phyloP scores from a whole-genome alignment of 306 rosid genomes.

The Canavalia gladiata region DNA sequence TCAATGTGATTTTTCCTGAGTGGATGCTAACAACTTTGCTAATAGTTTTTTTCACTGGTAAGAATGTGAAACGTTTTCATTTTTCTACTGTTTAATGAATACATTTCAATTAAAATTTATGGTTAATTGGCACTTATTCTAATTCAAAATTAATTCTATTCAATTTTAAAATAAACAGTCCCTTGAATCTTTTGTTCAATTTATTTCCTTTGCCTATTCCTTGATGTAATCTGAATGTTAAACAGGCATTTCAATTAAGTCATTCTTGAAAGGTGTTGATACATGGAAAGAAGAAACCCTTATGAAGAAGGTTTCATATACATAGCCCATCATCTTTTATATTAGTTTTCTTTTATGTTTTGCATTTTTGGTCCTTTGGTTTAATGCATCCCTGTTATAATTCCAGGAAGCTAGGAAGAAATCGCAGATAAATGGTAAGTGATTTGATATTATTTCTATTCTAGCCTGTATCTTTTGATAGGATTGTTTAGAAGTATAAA shows the following conservation, averaged over 20 bases:
- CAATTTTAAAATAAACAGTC: too few species aligned
- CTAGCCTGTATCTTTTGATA: background rate
- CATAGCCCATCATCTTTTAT: background rate
- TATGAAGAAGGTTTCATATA: conserved; percentile 60
- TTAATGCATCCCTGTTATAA: conserved; percentile 31
- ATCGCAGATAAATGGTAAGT: conserved; percentile 43
- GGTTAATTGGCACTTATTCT: too few species aligned
- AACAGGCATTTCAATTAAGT: conserved; percentile 60
- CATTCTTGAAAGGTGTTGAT: conserved; percentile 70
- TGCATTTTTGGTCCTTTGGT: background rate
- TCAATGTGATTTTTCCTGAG: conserved; percentile 77
- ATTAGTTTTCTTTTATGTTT: background rate
- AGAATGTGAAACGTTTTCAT: background rate
- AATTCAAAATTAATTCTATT: too few species aligned
- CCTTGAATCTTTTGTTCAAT: background rate
- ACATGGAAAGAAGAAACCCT: conserved; percentile 82
- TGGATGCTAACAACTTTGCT: conserved; percentile 79
- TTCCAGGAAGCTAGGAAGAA: conserved; percentile 67
- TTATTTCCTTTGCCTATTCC: background rate
- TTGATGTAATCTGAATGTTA: conserved; percentile 1
- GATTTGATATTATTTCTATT: background rate
- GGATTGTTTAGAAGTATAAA: too few species aligned
- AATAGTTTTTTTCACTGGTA: conserved; percentile 67
- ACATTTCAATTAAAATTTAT: too few species aligned
- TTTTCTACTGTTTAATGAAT: too few species aligned